Base-by-base conservation (phyloP, 257 asterid genomes). In the Knoxia roxburghii region DNA sequence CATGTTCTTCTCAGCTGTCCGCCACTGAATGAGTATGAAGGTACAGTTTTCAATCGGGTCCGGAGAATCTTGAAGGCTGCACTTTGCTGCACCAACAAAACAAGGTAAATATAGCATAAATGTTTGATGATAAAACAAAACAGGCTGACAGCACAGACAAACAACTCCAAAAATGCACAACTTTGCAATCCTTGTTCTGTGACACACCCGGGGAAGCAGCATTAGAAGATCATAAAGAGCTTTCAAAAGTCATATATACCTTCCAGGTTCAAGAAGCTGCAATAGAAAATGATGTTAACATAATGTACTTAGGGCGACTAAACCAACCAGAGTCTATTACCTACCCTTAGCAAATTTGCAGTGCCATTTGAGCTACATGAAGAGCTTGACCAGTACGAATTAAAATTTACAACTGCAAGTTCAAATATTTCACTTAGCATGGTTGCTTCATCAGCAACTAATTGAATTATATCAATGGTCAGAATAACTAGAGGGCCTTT, bases 261-360 rank as follows among this genome's bases (percentile, higher is more conserved):
- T 89, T 81, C 91, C 96, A 48, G 99, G 99, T 80, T 94, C 99
- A 61, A 94, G 99, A 82, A 94, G 97, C 99, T 94, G 90, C 83
- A 82, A 75, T 13, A 68, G 70, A 66, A 71, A 60, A 58, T 79
- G 57, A 48, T 41, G 73, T 67, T 35, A 68, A 48, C n/a, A 27
- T 50, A 68, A 35, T n/a, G n/a, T n/a, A n/a, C 32, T 15, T 33
- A 52, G 17, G 17, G 56, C 53, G 68, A 29, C 21, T 35, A 15
- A 40, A 39, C 64, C 49, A 32, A 51, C 56, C 23, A 68, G 11
- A 1, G 32, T 29, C 39, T 20, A 17, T 23, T 18, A 17, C 29
- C 18, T n/a, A 57, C 40, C 37, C 39, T 11, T 26, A 18, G 40
- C 24, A 10, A 69, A 45, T 35, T 26, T 51, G 23, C 21, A 12